Evolutionary conservation across 352 stramenopile species (phyloP).

Genomic region (Globisporangium ultimum): DNA sequence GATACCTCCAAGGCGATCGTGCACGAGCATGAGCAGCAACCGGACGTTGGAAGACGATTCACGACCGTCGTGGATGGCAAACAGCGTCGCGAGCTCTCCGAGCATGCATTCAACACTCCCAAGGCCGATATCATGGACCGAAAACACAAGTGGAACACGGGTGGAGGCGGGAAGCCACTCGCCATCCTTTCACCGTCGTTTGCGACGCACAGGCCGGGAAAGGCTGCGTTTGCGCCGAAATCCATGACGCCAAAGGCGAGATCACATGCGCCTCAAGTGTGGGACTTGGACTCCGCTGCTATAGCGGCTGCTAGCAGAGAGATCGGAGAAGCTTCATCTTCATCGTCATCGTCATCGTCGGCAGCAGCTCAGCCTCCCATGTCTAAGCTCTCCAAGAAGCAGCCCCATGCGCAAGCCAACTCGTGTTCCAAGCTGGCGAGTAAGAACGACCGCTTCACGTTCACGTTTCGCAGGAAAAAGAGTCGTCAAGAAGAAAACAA

Average conservation of each 20-base stretch:
- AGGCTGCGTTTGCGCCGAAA: neutral
- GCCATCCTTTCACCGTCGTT: constrained; percentile 12
- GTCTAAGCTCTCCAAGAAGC: neutral
- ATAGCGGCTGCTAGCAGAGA: too few species aligned
- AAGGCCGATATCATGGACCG: constrained; percentile 11
- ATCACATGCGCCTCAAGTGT: too few species aligned
- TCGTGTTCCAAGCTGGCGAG: constrained; percentile 15
- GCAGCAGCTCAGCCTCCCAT: neutral
- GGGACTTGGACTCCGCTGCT: too few species aligned
- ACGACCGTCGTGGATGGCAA: constrained; percentile 15
- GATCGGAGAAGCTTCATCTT: too few species aligned
- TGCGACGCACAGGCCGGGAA: constrained; percentile 4
- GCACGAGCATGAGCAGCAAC: constrained; percentile 3
- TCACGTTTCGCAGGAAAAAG: constrained; percentile 1
- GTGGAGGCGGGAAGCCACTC: constrained; percentile 12
- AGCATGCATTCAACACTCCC: constrained; percentile 19
- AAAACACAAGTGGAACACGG: constrained; percentile 14
- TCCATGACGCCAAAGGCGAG: too few species aligned
- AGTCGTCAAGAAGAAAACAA: too few species aligned
- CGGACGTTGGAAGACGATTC: constrained; percentile 5
- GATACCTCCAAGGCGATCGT: constrained; percentile 10
- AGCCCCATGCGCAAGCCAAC: constrained; percentile 9
- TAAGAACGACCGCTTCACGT: constrained; percentile 6
- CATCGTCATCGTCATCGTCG: neutral
- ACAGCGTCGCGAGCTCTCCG: constrained; percentile 2